Percentiles rank a stretch among this genome's conserved stretches.
Evolutionary conservation across 805 yeast species (phyloP).

Genomic region (Nakazawaea anatomiae): DNA sequence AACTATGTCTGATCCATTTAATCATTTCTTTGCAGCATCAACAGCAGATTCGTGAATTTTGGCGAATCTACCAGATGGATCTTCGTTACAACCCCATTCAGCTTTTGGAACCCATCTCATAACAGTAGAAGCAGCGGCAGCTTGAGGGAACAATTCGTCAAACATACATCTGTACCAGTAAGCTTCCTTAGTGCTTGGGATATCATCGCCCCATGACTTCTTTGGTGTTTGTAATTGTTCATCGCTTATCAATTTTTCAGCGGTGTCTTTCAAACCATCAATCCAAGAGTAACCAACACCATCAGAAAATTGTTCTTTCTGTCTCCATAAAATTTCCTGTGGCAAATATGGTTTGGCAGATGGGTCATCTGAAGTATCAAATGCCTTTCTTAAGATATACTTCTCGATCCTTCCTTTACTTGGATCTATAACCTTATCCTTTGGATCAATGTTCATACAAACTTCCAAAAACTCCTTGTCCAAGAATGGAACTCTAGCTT

Average conservation of each 20-base stretch:
- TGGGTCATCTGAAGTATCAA: constrained; percentile 87
- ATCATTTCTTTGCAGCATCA: constrained; percentile 16
- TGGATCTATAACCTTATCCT: constrained; percentile 77
- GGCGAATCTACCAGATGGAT: constrained; percentile 97
- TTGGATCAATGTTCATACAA: constrained; percentile 92
- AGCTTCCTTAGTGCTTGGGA: constrained; percentile 97
- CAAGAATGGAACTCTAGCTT: constrained; percentile 98
- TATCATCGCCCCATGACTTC: constrained; percentile 92
- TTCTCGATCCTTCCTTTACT: constrained; percentile 83
- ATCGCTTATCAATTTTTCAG: constrained; percentile 79
- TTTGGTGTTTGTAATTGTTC: constrained; percentile 88
- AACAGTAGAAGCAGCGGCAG: constrained; percentile 92
- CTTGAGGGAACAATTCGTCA: constrained; percentile 85
- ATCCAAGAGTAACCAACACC: constrained; percentile 99
- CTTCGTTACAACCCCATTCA: constrained; percentile 99
- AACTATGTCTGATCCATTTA: neutral
- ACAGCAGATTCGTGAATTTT: constrained; percentile 77
- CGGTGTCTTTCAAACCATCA: constrained; percentile 93
- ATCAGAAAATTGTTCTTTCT: constrained; percentile 98
- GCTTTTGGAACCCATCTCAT: constrained; percentile 99
- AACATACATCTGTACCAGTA: constrained; percentile 98
- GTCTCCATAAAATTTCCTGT: constrained; percentile 97
- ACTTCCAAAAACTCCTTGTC: constrained; percentile 89
- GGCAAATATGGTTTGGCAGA: constrained; percentile 82
- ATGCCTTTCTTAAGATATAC: constrained; percentile 95